These are phyloP conservation scores for Dactylellina haptotyla DNA, from an alignment of 2,329 filamentous ascomycete species.

Conservation along the genomic window DNA sequence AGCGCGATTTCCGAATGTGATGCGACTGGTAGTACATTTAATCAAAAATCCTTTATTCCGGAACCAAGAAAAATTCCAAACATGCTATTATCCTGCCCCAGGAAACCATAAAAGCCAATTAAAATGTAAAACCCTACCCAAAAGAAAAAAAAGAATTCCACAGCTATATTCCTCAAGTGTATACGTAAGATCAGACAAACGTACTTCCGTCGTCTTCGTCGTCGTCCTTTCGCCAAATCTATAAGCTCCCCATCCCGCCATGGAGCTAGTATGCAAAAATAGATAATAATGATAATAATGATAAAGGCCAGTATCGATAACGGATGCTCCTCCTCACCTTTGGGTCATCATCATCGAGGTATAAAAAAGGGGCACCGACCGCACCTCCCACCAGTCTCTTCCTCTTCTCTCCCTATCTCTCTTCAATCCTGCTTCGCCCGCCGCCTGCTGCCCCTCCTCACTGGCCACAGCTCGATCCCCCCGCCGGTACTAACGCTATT, in stretches of 20 bases:
- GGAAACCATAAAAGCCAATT: background rate
- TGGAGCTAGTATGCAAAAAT: conserved; percentile 9
- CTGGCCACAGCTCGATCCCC: conserved; percentile 28
- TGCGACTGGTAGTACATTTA: conserved; percentile 12
- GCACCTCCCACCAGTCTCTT: background rate
- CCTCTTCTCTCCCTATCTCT: background rate
- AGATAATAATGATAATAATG: conserved; percentile 19
- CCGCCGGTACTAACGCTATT: conserved; percentile 5
- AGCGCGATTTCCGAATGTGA: background rate
- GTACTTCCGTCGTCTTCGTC: too few species aligned
- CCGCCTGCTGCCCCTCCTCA: conserved; percentile 28
- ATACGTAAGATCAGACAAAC: too few species aligned
- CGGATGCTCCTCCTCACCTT: conserved; percentile 43
- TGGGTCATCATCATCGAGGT: background rate
- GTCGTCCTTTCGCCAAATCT: too few species aligned
- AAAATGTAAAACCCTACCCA: conserved; percentile 8
- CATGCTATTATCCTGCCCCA: background rate
- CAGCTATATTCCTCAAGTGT: too few species aligned
- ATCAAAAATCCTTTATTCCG: conserved; percentile 15
- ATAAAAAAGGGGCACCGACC: too few species aligned
- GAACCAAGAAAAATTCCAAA: background rate
- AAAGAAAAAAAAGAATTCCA: too few species aligned
- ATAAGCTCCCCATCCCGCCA: background rate
- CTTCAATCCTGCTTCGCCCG: conserved; percentile 45
- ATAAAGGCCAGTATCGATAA: conserved; percentile 50